Evolutionary conservation across 768 basidiomycete genomes (phyloP).

Genomic region (Nevesoporus exiguus): DNA sequence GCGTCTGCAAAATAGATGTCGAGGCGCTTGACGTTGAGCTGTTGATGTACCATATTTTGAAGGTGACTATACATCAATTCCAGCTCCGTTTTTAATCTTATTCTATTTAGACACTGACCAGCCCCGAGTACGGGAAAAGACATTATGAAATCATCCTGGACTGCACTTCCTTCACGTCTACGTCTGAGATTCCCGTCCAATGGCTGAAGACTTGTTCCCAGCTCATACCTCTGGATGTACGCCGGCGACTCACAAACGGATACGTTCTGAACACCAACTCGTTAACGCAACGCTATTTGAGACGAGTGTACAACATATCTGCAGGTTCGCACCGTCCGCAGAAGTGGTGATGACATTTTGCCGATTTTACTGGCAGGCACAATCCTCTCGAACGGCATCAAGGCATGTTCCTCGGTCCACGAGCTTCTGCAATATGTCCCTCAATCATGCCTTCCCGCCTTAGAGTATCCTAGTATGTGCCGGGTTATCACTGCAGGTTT

Average conservation of each 20-base stretch:
- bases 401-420: conserved; percentile 58
- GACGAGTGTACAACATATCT: conserved; percentile 71
- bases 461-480: conserved; percentile 55
- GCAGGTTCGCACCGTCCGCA: conserved; percentile 36
- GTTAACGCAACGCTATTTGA: conserved; percentile 67
- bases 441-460: conserved; percentile 40
- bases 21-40: conserved; percentile 78
- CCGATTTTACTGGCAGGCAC: conserved; percentile 37
- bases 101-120: conserved; percentile 47
- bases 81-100: background rate
- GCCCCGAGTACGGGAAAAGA: conserved; percentile 44
- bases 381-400: conserved; percentile 49
- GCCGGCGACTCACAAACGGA: conserved; percentile 53
- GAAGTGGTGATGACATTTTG: background rate
- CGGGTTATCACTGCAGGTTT: background rate
- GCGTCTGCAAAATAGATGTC: conserved; percentile 68
- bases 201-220: conserved; percentile 80
- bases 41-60: conserved; percentile 74
- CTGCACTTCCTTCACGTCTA: conserved; percentile 71
- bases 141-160: conserved; percentile 75
- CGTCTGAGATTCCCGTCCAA: conserved; percentile 75
- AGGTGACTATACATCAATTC: conserved; percentile 39
- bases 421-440: conserved; percentile 60
- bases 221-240: conserved; percentile 67
- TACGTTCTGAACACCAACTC: conserved; percentile 75